A percentile compares a stretch with the other conserved stretches of the same genome.
Conservation (phyloP, 768 basidiomycete species). For the Coprinellus aureogranulatus region DNA sequence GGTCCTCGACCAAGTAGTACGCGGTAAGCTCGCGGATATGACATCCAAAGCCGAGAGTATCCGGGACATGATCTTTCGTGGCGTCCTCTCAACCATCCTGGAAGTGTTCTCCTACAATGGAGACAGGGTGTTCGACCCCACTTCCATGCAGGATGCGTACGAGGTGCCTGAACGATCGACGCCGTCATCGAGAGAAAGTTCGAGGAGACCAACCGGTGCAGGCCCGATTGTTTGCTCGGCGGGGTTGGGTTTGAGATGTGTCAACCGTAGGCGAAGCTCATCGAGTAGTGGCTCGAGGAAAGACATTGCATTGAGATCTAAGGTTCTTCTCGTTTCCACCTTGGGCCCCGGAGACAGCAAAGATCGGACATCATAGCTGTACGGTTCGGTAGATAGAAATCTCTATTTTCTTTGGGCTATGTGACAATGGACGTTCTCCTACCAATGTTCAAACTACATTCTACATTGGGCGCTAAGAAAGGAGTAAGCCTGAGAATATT, state of each 20-base stretch:
- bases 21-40: background rate
- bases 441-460: no score
- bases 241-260: background rate
- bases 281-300: background rate
- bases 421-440: no score
- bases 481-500: no score
- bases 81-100: background rate
- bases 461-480: no score
- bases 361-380: no score
- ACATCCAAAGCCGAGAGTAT: background rate
- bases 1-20: no score
- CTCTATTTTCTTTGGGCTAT: no score
- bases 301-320: background rate
- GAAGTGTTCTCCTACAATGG: background rate
- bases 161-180: background rate
- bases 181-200: background rate
- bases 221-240: background rate
- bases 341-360: background rate
- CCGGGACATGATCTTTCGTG: background rate
- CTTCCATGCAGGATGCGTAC: background rate
- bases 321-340: background rate
- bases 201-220: background rate
- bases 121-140: background rate
- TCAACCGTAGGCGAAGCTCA: background rate
- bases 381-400: no score